Percentiles rank a stretch among this genome's conserved stretches.
These are phyloP conservation scores for Cystofilobasidium capitatum DNA, from an alignment of 768 basidiomycete species.

Conservation along the genomic window DNA sequence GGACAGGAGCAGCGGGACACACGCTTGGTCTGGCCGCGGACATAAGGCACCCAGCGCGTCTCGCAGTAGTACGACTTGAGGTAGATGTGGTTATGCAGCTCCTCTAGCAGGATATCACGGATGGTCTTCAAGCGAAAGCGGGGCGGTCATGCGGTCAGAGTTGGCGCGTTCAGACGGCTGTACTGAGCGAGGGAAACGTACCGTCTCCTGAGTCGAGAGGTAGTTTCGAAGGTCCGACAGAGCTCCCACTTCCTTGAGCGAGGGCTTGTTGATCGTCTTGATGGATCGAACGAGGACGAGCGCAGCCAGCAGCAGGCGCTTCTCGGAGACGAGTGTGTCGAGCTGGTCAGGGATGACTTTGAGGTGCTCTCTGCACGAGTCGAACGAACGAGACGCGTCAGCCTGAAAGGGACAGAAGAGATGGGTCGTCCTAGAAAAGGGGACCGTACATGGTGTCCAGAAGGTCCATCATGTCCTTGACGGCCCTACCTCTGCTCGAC, in stretches of 20 bases:
- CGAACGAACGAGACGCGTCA: not conserved
- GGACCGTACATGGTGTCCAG: slow-evolving; percentile 77
- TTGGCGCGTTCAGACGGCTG: not conserved
- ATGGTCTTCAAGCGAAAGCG: slow-evolving; percentile 52
- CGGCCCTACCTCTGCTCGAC: slow-evolving; percentile 76
- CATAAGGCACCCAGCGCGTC: slow-evolving; percentile 76
- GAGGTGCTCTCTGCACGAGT: slow-evolving; percentile 61
- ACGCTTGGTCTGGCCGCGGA: slow-evolving; percentile 68
- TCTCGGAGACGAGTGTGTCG: slow-evolving; percentile 92
- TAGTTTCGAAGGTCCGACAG: slow-evolving; percentile 78
- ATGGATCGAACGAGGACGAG: slow-evolving; percentile 74
- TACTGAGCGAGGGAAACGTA: slow-evolving; percentile 43
- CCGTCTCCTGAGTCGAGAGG: slow-evolving; percentile 73
- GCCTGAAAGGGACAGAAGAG: not conserved
- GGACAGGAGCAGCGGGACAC: slow-evolving; percentile 37
- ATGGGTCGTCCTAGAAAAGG: not conserved
- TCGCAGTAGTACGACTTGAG: slow-evolving; percentile 96
- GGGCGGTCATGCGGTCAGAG: not conserved
- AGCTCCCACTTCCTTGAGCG: slow-evolving; percentile 94
- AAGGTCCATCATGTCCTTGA: slow-evolving; percentile 92
- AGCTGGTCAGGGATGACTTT: slow-evolving; percentile 83
- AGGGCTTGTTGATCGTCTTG: slow-evolving; percentile 80
- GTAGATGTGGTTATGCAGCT: slow-evolving; percentile 93
- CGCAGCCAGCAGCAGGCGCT: slow-evolving; percentile 79
- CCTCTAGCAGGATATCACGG: slow-evolving; percentile 85